Evolutionary conservation across 1,284 basidiomycete genomes (phyloP).

Genomic region (Anthracocystis setariae): DNA sequence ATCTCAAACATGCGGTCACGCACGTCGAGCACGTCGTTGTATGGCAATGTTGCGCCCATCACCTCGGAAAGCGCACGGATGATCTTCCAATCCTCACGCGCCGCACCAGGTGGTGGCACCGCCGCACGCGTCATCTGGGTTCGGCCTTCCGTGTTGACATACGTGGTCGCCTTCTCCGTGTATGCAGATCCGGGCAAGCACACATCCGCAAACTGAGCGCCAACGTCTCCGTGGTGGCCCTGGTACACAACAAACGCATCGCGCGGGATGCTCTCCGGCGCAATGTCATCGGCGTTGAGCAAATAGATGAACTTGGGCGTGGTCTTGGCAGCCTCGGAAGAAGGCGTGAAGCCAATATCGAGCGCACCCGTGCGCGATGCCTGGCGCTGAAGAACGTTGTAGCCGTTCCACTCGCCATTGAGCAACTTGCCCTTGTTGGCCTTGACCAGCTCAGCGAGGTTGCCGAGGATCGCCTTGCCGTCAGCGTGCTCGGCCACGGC

Average conservation of each 20-base stretch:
- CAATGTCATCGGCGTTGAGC: conserved; percentile 93
- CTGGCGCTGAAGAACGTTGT: conserved; percentile 87
- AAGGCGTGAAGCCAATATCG: conserved; percentile 90
- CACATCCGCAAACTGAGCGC: conserved; percentile 95
- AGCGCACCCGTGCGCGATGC: conserved; percentile 95
- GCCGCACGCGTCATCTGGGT: conserved; percentile 90
- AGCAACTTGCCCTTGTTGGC: conserved; percentile 74
- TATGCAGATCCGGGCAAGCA: conserved; percentile 92
- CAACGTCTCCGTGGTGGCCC: conserved; percentile 97
- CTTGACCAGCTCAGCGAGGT: conserved; percentile 83
- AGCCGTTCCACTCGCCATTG: conserved; percentile 93
- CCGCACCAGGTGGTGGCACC: conserved; percentile 92
- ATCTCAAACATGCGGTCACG: conserved; percentile 98
- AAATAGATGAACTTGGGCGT: conserved; percentile 97
- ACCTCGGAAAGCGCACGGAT: conserved; percentile 94
- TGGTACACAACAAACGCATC: conserved; percentile 99
- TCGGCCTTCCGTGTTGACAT: conserved; percentile 97
- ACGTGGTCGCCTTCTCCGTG: conserved; percentile 93
- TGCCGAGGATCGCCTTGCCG: conserved; percentile 81
- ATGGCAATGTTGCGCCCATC: conserved; percentile 81
- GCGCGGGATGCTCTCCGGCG: conserved; percentile 87
- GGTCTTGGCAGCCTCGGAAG: conserved; percentile 78
- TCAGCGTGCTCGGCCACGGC: conserved; percentile 87
- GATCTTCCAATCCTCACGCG: conserved; percentile 99
- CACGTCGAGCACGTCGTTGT: conserved; percentile 86